These are phyloP conservation scores for Cladobotryum protrusum DNA, from an alignment of 2,329 filamentous ascomycete species.

Conservation along the genomic window DNA sequence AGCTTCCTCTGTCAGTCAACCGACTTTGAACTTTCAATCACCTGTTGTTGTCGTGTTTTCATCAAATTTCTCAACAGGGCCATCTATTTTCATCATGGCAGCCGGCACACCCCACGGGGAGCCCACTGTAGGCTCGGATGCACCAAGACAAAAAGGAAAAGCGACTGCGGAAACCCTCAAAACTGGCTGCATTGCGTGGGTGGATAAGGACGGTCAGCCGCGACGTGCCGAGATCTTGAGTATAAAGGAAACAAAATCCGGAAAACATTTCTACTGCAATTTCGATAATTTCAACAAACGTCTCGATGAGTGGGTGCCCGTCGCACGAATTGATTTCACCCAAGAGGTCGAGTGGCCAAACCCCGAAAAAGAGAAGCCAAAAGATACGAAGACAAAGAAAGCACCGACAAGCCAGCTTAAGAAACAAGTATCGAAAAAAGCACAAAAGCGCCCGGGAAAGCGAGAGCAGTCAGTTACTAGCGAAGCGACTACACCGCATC, in stretches of 20 bases:
- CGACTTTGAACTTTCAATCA: not conserved
- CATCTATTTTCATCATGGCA: conserved; percentile 43
- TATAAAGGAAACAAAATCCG: conserved; percentile 82
- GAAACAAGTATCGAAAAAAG: conserved; percentile 54
- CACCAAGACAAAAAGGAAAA: conserved; percentile 63
- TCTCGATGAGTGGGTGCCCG: conserved; percentile 78
- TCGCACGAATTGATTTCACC: conserved; percentile 74
- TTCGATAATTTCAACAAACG: conserved; percentile 97
- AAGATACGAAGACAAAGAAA: conserved; percentile 71
- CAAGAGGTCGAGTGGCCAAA: conserved; percentile 96
- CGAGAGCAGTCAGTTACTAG: conserved; percentile 50
- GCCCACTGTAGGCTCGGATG: conserved; percentile 49
- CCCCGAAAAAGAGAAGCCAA: conserved; percentile 76
- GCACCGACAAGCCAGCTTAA: conserved; percentile 50
- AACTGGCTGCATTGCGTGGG: conserved; percentile 55
- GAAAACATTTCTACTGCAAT: conserved; percentile 89
- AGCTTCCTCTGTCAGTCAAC: not conserved
- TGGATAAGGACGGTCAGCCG: conserved; percentile 68
- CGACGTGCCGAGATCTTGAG: conserved; percentile 95
- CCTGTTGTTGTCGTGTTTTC: not conserved
- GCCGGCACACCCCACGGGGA: conserved; percentile 45
- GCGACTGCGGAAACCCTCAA: conserved; percentile 77
- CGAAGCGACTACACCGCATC: conserved; percentile 48
- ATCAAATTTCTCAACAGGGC: conserved; percentile 7
- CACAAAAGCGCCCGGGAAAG: conserved; percentile 49